These are phyloP conservation scores for Lanmaoa pseudosensibilis DNA, from an alignment of 768 basidiomycete species.

Conservation along the genomic window DNA sequence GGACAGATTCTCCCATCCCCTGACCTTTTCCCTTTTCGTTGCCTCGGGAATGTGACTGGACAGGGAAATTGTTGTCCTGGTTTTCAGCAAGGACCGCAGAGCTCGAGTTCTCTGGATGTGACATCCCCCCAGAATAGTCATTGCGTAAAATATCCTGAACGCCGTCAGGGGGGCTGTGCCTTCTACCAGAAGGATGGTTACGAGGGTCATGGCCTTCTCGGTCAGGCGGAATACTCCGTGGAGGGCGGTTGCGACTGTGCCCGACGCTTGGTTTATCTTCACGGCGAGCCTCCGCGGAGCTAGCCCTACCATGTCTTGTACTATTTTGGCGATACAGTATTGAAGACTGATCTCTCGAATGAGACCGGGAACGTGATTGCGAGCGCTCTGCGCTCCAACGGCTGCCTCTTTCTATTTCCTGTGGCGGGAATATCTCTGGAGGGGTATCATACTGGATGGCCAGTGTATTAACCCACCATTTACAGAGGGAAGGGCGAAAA, in stretches of 20 bases:
- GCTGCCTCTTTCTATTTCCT: conserved; percentile 20
- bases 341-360: conserved; percentile 25
- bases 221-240: neutral
- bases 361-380: conserved; percentile 27
- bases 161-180: neutral
- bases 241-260: conserved; percentile 1
- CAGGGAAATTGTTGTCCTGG: neutral
- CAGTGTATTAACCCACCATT: conserved; percentile 7
- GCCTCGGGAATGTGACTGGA: neutral
- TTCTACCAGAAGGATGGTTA: neutral
- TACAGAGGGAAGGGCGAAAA: neutral
- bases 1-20: neutral
- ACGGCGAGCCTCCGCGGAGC: conserved; percentile 5
- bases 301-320: conserved; percentile 1
- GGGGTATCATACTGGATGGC: conserved; percentile 58
- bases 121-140: neutral
- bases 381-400: conserved; percentile 30
- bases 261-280: conserved; percentile 2
- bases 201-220: neutral
- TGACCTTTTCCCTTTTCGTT: conserved; percentile 13
- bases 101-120: neutral
- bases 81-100: neutral
- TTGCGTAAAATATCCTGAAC: conserved; percentile 1
- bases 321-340: conserved; percentile 3
- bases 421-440: conserved; percentile 40